Base-by-base conservation (phyloP, 441 rosid genomes). In the Cnidoscolus chayamansa region DNA sequence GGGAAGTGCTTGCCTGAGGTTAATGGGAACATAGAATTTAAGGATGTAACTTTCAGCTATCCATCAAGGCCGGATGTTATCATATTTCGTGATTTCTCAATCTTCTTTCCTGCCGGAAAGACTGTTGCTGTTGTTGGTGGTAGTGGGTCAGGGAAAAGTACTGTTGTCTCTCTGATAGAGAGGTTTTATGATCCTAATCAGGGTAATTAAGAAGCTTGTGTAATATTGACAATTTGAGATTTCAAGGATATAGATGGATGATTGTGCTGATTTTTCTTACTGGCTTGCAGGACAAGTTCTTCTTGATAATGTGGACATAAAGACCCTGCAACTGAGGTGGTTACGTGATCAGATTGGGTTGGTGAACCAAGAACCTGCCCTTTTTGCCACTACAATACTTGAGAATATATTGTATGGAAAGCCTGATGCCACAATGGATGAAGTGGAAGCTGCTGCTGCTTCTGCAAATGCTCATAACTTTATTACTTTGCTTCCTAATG, bases 91-190 rank as follows among this genome's bases (percentile, higher is more conserved):
- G 85, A 89, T 76, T 94, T 94, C 74, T 85, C 94, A 1, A 92
- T 92, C 65, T 94, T 86, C 87, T 92, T 94, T 63, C 93, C 99
- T 12, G 96, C 97, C 2, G 99, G 97, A 72, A 94, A 89, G 78
- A 94, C 99, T 0, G 88, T 94, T 47, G 99, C 99, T 0, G 99
- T 92, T 10, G 99, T 94, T 74, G 98, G 99, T 58, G 98, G 98
- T 4, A 94, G 99, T 65, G 99, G 99, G 19, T 92, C 98, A 19
- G 99, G 99, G 65, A 94, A 94, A 81, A 94, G 99, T 82, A 94
- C 99, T 25, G 99, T 94, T 67, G 97, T 94, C 70, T 90, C 99
- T 67, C 81, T 94, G 58, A 86, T 94, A 6, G 99, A 94, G 86
- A 84, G 99, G 76, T 94, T 94, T 79, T 94, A 94, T 25, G 99